Percentiles rank a stretch among this genome's conserved stretches.
phyloP scores from a whole-genome alignment of 768 basidiomycete species.

The Lentinula boryana region DNA sequence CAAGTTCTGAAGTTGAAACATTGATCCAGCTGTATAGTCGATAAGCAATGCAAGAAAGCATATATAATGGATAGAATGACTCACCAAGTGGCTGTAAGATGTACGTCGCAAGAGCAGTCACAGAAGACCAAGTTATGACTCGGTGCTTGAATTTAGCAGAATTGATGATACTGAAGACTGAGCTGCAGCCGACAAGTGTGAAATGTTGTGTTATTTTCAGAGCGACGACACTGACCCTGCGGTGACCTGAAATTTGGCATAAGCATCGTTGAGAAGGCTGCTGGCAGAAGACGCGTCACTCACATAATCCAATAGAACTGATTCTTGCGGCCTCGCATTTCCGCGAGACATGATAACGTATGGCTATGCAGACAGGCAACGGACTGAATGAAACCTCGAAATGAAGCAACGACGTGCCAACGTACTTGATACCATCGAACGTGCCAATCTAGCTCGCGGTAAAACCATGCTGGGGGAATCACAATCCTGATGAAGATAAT shows the following conservation, averaged over 20 bases:
- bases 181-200: conserved; percentile 24
- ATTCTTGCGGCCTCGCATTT: conserved; percentile 46
- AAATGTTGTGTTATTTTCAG: background rate
- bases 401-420: background rate
- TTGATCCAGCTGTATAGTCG: conserved; percentile 30
- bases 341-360: conserved; percentile 54
- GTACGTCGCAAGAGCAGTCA: conserved; percentile 39
- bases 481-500: conserved; percentile 28
- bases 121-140: conserved; percentile 45
- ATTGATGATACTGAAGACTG: conserved; percentile 32
- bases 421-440: conserved; percentile 55
- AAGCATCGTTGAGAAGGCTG: background rate
- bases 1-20: conserved; percentile 30
- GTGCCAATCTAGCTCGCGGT: conserved; percentile 48
- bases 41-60: conserved; percentile 13
- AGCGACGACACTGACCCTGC: conserved; percentile 28
- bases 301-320: conserved; percentile 64
- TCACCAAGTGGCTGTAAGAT: conserved; percentile 55
- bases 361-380: conserved; percentile 33
- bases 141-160: conserved; percentile 48
- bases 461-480: conserved; percentile 42
- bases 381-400: background rate
- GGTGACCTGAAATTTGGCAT: conserved; percentile 26
- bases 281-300: conserved; percentile 13
- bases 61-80: background rate